Evolutionary conservation across 202 grass and related monocot genomes (phyloP).

Genomic region (Dendrocalamus latiflorus): DNA sequence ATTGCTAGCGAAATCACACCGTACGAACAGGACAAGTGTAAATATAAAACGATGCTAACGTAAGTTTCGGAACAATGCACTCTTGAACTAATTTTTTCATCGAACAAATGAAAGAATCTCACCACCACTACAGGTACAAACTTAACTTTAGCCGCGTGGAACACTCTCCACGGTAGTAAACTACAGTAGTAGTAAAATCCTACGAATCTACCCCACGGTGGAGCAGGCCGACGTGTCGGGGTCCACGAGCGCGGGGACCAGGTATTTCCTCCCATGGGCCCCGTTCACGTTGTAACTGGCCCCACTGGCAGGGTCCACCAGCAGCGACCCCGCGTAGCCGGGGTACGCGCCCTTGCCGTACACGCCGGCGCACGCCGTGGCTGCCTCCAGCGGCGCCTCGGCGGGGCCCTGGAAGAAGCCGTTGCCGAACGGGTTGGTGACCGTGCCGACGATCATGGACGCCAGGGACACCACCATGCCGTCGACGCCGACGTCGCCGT

Average conservation of each 20-base stretch:
- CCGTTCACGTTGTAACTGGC: slow-evolving; percentile 85
- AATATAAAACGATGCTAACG: no score
- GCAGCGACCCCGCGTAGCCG: slow-evolving; percentile 60
- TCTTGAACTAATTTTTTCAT: no score
- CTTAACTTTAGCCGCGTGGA: no score
- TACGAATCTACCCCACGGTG: slow-evolving; percentile 51
- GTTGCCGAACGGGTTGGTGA: slow-evolving; percentile 83
- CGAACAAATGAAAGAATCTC: no score
- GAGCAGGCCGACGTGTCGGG: slow-evolving; percentile 74
- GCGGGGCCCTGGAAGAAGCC: slow-evolving; percentile 77
- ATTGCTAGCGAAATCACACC: no score
- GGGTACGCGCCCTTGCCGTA: slow-evolving; percentile 93
- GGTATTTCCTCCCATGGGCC: slow-evolving; percentile 61
- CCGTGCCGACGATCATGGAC: slow-evolving; percentile 74
- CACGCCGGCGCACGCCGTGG: slow-evolving; percentile 72
- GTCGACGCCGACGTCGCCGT: slow-evolving; percentile 82
- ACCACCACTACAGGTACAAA: no score
- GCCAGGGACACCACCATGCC: slow-evolving; percentile 90
- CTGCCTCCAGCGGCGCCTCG: slow-evolving; percentile 74
- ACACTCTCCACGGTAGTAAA: no score
- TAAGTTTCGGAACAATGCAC: no score
- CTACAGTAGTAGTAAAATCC: not conserved
- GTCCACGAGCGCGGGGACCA: slow-evolving; percentile 82
- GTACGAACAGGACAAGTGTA: no score
- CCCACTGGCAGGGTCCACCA: slow-evolving; percentile 51